Evolutionary conservation across 2,329 filamentous ascomycete genomes (phyloP), one percentile per base, ranked within the genome.

Genomic region (Aureobasidium sp.): DNA sequence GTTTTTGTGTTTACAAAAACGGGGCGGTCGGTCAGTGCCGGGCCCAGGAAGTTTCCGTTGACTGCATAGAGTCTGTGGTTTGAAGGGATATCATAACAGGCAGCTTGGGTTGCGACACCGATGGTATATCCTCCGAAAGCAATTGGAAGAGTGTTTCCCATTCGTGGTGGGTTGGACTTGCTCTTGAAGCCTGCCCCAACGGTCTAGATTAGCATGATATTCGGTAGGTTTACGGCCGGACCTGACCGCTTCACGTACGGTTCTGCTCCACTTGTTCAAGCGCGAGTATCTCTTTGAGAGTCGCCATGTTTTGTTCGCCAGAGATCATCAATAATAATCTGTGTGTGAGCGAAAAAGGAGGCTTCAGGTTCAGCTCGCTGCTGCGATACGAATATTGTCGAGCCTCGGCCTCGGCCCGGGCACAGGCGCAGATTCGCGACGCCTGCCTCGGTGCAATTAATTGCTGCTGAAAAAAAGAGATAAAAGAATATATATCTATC

Each of bases 111-210:
- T 1, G 76, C 79, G 2, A 76, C 63, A 4, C 67, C 73, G 1
- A 78, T 66, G 2, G 78, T 70, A 63, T 73, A 80, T 1, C 79
- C 78, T 36, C 79, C 78, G 62, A 78, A 81, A 2, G 78, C 78
- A 15, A 76, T 76, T 27, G 68, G 65, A 0, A 65, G 54, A 4
- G 67, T 61, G 44, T 76, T 75, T 36, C 73, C 74, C 70, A 75
- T 71, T 8, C 64, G 63, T 36, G 71, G 66, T 60, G 84, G 74
- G 27, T 67, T 67, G 5, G 11, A 37, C 6, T 29, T 30, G 55
- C 55, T 32, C 32, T 49, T 49, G 34, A 59, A 59, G 39, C 44
- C 44, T 55, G 27, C 11, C 5, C 5, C 4, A 16, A 34, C 21
- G 27, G 37, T 27, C 25, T 7, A 10, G 11, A 10, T 49, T 7